Percentiles rank a stretch among this genome's conserved stretches.
These are phyloP conservation scores for Cladosporium sp. DNA, from an alignment of 2,329 filamentous ascomycete species.

Conservation along the genomic window DNA sequence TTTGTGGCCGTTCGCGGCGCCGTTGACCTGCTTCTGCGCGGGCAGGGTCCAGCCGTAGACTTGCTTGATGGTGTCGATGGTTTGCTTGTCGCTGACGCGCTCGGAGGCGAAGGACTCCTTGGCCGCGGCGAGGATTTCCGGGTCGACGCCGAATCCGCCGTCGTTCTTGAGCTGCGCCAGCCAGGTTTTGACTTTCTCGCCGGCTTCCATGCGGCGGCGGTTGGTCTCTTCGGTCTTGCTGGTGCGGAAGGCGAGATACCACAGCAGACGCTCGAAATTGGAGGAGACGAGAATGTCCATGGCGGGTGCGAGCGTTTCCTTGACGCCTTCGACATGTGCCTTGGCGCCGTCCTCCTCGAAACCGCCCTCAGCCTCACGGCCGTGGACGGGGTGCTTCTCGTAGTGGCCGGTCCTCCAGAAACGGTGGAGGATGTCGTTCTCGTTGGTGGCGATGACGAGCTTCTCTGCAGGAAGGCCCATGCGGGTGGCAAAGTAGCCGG, in stretches of 20 bases:
- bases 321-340: conserved; percentile 67
- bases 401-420: conserved; percentile 92
- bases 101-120: conserved; percentile 78
- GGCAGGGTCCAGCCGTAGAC: conserved; percentile 34
- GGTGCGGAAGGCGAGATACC: conserved; percentile 81
- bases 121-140: conserved; percentile 67
- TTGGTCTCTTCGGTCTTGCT: conserved; percentile 41
- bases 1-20: conserved; percentile 39
- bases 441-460: conserved; percentile 89
- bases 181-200: conserved; percentile 75
- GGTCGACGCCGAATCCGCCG: conserved; percentile 78
- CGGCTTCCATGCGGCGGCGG: conserved; percentile 49
- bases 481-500: conserved; percentile 84
- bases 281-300: conserved; percentile 98
- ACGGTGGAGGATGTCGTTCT: conserved; percentile 93
- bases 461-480: conserved; percentile 89
- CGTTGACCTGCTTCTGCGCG: conserved; percentile 24
- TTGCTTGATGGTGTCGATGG: conserved; percentile 44
- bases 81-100: conserved; percentile 54
- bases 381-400: conserved; percentile 71
- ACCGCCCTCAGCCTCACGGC: conserved; percentile 53
- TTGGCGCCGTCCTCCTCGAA: conserved; percentile 54
- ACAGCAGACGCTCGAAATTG: conserved; percentile 94
- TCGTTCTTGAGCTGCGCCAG: conserved; percentile 73
- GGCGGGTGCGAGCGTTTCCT: conserved; percentile 87